Evolutionary conservation across 257 asterid genomes (phyloP).

Genomic region (Lithospermum erythrorhizon): DNA sequence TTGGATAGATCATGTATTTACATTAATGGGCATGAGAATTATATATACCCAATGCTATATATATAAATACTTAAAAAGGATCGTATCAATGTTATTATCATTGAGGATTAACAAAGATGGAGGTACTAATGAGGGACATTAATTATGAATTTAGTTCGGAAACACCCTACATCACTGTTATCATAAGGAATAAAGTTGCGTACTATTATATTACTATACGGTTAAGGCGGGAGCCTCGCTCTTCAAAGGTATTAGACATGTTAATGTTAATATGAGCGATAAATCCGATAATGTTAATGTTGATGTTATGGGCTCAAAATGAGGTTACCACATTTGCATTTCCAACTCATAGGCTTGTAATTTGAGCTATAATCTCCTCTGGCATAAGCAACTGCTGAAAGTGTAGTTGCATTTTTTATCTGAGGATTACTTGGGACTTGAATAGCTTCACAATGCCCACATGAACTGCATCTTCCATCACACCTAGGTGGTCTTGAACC

Average conservation of each 20-base stretch:
- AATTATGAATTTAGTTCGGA: background rate
- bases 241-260: too few relatives aligned
- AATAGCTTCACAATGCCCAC: conserved; percentile 70
- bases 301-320: conserved; percentile 63
- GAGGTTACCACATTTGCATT: conserved; percentile 79
- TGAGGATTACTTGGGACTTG: conserved; percentile 74
- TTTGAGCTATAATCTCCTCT: conserved; percentile 26
- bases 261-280: too few relatives aligned
- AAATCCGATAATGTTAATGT: too few relatives aligned
- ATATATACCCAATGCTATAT: too few relatives aligned
- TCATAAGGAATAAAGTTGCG: too few relatives aligned
- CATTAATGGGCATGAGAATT: too few relatives aligned
- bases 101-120: background rate
- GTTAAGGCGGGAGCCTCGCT: too few relatives aligned
- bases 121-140: background rate
- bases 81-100: background rate
- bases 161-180: too few relatives aligned
- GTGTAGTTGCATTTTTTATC: conserved; percentile 15
- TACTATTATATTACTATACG: too few relatives aligned
- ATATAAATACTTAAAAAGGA: too few relatives aligned
- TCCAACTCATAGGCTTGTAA: conserved; percentile 98
- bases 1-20: too few relatives aligned
- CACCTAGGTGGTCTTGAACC: conserved; percentile 93
- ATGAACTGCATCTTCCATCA: conserved; percentile 46
- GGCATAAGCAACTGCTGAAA: conserved; percentile 12